Conservation (phyloP, 2,329 filamentous ascomycete genomes). For the Ascochyta clinopodiicola region DNA sequence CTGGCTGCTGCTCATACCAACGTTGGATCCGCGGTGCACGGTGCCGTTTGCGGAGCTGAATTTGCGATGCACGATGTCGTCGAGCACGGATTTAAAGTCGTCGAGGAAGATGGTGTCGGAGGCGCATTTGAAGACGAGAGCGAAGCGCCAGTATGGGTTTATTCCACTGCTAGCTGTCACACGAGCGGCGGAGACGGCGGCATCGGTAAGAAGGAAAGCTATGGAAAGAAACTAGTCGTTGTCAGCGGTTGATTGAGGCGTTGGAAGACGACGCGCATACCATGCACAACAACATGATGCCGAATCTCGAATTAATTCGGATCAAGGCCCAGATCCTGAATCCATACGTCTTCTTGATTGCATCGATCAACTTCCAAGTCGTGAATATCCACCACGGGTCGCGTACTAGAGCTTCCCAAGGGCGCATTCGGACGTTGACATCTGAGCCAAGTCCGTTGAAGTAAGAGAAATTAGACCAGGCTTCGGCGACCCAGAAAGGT, state of each 20-base stretch:
- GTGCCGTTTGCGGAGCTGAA: constrained; percentile 29
- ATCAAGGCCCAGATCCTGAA: constrained; percentile 36
- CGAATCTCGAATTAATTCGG: constrained; percentile 40
- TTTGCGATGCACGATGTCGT: constrained; percentile 38
- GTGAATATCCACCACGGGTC: constrained; percentile 50
- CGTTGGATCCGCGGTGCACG: constrained; percentile 20
- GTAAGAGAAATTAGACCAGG: constrained; percentile 47
- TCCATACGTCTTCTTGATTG: constrained; percentile 44
- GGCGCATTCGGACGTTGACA: constrained; percentile 37
- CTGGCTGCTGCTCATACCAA: constrained; percentile 12
- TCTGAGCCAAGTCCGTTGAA: constrained; percentile 43
- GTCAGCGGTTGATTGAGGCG: not conserved
- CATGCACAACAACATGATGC: constrained; percentile 46
- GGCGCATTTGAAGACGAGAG: constrained; percentile 46
- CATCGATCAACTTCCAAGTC: constrained; percentile 39
- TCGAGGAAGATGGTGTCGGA: constrained; percentile 47
- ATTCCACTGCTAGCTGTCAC: constrained; percentile 37
- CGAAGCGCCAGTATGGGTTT: constrained; percentile 47
- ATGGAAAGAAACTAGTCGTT: constrained; percentile 28
- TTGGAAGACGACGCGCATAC: not conserved
- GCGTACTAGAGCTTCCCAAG: constrained; percentile 42
- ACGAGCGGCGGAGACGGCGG: constrained; percentile 38
- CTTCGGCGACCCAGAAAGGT: constrained; percentile 45
- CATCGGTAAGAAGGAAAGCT: constrained; percentile 40
- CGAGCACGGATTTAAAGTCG: constrained; percentile 46